Percentiles rank a stretch among this genome's conserved stretches.
Evolutionary conservation across 371 early-diverging fungal species (phyloP).

Genomic region (Quaeritorhiza haematococci): DNA sequence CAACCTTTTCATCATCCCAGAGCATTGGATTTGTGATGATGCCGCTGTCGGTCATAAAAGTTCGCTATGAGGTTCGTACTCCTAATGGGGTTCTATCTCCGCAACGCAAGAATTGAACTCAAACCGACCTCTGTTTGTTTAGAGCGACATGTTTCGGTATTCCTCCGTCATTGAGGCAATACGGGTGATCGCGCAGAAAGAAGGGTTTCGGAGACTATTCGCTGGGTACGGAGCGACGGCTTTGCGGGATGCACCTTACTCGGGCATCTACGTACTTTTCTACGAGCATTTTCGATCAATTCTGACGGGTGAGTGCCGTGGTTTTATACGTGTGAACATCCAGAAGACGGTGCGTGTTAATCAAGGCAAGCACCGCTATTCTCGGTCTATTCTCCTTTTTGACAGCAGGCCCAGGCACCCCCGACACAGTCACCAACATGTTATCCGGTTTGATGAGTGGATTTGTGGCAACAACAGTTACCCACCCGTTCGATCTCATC

Average conservation of each 20-base stretch:
- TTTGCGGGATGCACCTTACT: conserved; percentile 90
- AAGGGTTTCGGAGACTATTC: conserved; percentile 68
- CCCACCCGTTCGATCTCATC: conserved; percentile 88
- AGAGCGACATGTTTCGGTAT: conserved; percentile 83
- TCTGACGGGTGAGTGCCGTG: conserved; percentile 2
- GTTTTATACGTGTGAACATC: not conserved
- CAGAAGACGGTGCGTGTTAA: not conserved
- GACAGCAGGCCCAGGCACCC: not conserved
- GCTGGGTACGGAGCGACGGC: conserved; percentile 87
- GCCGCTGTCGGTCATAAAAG: conserved; percentile 92
- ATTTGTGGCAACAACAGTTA: conserved; percentile 69
- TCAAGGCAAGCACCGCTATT: not conserved
- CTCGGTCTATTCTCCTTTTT: not conserved
- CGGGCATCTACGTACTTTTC: conserved; percentile 90
- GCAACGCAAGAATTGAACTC: not conserved
- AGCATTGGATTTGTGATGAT: conserved; percentile 84
- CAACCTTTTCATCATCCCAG: not conserved
- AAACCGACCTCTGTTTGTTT: not conserved
- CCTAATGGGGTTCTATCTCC: not conserved
- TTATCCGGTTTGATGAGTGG: conserved; percentile 63
- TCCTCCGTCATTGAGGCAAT: conserved; percentile 57
- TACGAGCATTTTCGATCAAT: conserved; percentile 62
- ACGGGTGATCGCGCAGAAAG: conserved; percentile 49
- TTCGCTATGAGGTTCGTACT: conserved; percentile 74
- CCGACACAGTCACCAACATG: conserved; percentile 20